Evolutionary conservation across 805 yeast genomes (phyloP).

Genomic region (Kluyveromyces aestuarii): DNA sequence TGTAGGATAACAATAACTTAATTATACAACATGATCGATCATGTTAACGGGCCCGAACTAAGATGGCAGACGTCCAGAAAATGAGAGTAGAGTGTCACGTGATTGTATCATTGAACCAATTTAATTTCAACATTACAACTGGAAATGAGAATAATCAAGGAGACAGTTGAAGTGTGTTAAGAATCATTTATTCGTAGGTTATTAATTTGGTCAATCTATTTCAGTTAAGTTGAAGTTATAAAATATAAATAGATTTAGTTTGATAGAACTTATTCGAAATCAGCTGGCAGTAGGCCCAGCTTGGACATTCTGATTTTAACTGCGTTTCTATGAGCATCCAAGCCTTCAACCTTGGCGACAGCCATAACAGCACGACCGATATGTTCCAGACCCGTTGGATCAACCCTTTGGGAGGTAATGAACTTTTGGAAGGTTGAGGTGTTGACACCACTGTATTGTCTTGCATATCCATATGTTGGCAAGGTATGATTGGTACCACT

Average conservation of each 20-base stretch:
- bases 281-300: conserved; percentile 43
- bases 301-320: conserved; percentile 90
- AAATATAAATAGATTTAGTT: background rate
- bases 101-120: background rate
- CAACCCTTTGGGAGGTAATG: conserved; percentile 87
- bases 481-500: conserved; percentile 97
- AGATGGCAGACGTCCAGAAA: background rate
- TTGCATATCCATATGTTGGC: conserved; percentile 97
- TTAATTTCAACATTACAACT: no score
- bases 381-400: conserved; percentile 71
- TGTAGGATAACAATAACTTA: no score
- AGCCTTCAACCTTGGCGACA: conserved; percentile 91
- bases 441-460: conserved; percentile 95
- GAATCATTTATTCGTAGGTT: background rate
- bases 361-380: conserved; percentile 97
- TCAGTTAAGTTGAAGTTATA: background rate
- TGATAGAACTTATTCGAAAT: conserved; percentile 17
- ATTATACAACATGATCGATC: no score
- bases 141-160: no score
- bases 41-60: no score
- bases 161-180: background rate
- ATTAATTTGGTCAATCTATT: background rate
- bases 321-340: conserved; percentile 96
- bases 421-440: conserved; percentile 93
- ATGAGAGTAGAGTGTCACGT: background rate